phyloP scores from a whole-genome alignment of 1,284 basidiomycete genomes.

The Meira nashicola region DNA sequence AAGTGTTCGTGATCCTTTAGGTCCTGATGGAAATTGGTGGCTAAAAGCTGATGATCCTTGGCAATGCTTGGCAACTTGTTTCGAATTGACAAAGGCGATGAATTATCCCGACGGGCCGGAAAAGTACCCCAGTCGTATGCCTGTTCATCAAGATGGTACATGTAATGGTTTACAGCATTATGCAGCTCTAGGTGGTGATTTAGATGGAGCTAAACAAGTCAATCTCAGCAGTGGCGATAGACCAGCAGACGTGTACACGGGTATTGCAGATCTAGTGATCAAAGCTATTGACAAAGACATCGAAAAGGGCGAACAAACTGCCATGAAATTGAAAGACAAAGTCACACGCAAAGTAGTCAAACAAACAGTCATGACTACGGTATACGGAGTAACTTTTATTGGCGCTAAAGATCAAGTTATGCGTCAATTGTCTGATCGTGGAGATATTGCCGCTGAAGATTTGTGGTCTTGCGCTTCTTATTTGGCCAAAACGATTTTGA shows the following conservation, averaged over 20 bases:
- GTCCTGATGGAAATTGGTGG: conserved; percentile 61
- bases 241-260: conserved; percentile 92
- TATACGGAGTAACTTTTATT: conserved; percentile 94
- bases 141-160: conserved; percentile 96
- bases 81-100: conserved; percentile 73
- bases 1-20: conserved; percentile 64
- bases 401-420: conserved; percentile 94
- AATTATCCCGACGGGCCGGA: conserved; percentile 64
- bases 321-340: conserved; percentile 69
- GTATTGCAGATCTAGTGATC: conserved; percentile 65
- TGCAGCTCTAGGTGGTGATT: conserved; percentile 91
- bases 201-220: conserved; percentile 82
- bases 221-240: conserved; percentile 80
- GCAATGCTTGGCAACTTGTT: conserved; percentile 91
- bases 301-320: conserved; percentile 43
- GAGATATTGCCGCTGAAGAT: conserved; percentile 68
- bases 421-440: conserved; percentile 74
- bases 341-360: conserved; percentile 93
- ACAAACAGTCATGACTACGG: conserved; percentile 99
- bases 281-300: conserved; percentile 54
- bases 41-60: conserved; percentile 84
- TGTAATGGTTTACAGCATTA: conserved; percentile 99
- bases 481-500: conserved; percentile 57
- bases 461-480: conserved; percentile 75
- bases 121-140: conserved; percentile 69